Conservation (phyloP, 2,329 filamentous ascomycete genomes). For the Erysiphe pulchra region DNA sequence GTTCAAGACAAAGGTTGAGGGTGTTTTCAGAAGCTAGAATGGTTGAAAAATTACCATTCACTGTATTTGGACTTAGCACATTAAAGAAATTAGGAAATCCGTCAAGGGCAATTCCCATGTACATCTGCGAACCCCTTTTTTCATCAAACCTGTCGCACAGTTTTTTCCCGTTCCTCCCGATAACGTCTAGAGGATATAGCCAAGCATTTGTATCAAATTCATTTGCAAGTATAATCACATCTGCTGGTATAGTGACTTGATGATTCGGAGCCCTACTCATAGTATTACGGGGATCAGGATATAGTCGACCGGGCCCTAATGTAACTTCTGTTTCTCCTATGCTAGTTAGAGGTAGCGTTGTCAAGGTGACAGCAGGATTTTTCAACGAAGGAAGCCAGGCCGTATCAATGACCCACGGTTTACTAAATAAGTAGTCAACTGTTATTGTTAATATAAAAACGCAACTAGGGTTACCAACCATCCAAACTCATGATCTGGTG, state of each 20-base stretch:
- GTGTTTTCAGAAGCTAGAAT: constrained; percentile 9
- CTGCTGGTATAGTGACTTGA: constrained; percentile 21
- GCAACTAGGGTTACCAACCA: constrained; percentile 7
- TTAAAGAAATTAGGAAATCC: constrained; percentile 12
- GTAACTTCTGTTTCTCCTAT: constrained; percentile 22
- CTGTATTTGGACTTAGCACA: constrained; percentile 11
- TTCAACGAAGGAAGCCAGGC: constrained; percentile 24
- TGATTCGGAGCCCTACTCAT: constrained; percentile 8
- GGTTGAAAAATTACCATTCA: constrained; percentile 8
- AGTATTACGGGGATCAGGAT: constrained; percentile 14
- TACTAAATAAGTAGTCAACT: constrained; percentile 13
- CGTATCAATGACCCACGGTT: constrained; percentile 25
- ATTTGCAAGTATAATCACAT: constrained; percentile 31
- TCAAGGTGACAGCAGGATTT: constrained; percentile 24
- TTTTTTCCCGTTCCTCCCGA: constrained; percentile 20
- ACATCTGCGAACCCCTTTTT: constrained; percentile 29
- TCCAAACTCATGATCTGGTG: constrained; percentile 27
- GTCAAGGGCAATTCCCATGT: constrained; percentile 15
- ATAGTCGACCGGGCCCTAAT: constrained; percentile 22
- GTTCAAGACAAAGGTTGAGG: constrained; percentile 10
- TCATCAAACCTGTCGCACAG: constrained; percentile 26
- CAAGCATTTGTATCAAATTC: constrained; percentile 28
- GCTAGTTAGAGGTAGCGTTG: constrained; percentile 22
- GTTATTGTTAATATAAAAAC: neutral
- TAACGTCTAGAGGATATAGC: constrained; percentile 26